Evolutionary conservation across 2,329 filamentous ascomycete species (phyloP), one percentile per base, ranked within the genome.

Genomic region (Remersonia thermophila): DNA sequence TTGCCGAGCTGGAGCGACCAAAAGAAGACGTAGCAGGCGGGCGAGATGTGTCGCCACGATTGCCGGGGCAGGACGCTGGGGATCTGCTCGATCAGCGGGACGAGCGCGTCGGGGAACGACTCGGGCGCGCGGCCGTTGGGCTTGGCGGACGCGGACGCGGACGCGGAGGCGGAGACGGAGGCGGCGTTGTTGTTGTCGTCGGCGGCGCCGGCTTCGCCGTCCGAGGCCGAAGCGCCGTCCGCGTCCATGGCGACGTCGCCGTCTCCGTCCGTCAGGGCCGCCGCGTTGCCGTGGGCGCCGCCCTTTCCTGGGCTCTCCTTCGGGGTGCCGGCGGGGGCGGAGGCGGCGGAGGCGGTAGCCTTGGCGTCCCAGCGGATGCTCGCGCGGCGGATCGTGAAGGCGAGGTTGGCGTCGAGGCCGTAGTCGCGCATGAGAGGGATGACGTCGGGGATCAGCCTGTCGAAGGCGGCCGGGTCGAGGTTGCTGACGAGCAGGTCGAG

Each of bases 1-100:
- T 98, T 89, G 31, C 82, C 77, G 3, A 93, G 70, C 18, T 85
- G 79, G 10, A 95, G 67, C 34, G 87, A 80, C 91, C 91, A 98
- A 59, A 98, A 98, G 0, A 82, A 83, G 30, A 83, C 75, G 51
- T 85, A 95, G 55, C 95, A 89, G 20, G 83, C 77, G 1, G 85
- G 68, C 30, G 77, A 86, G 35, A 95, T 71, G 33, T 73, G 73
- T 9, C 73, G 64, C 67, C 80, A 85, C 4, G 77, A 71, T 7
- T 74, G 69, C 2, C 71, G 58, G 1, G 81, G 72, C 9, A 84
- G 55, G 0, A 71, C 62, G 5, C 64, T 61, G 40, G 73, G 71
- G 13, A 94, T 69, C 20, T 76, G 69, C 7, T 80, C 71, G 39
- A 87, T 79, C 13, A 95, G 63, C 4, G 78, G 76, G 44, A 82